A percentile compares a stretch with the other conserved stretches of the same genome.
Conservation (phyloP, 202 grass and related monocot species). For the Dendrocalamus latiflorus region DNA sequence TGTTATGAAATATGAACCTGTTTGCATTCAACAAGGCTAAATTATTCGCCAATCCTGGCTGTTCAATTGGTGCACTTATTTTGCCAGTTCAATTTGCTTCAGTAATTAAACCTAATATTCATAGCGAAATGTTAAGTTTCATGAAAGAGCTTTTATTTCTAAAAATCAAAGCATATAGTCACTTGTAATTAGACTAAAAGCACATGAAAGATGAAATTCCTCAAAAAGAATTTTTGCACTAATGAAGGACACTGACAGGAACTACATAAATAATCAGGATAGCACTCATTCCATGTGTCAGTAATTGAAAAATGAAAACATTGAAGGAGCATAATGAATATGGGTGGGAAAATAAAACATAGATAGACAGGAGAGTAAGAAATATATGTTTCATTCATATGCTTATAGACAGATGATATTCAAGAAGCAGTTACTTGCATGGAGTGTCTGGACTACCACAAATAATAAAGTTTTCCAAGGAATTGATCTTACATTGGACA, state of each 20-base stretch:
- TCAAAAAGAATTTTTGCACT: background rate
- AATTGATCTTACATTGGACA: no score
- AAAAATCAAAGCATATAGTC: background rate
- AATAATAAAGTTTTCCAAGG: no score
- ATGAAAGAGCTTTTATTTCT: background rate
- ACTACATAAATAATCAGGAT: slow-evolving; percentile 4
- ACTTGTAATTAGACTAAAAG: background rate
- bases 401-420: no score
- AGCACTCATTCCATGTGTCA: background rate
- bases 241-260: background rate
- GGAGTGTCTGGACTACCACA: no score
- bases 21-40: background rate
- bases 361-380: no score
- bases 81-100: background rate
- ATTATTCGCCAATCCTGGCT: background rate
- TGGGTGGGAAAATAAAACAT: background rate
- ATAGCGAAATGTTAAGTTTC: background rate
- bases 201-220: background rate
- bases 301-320: background rate
- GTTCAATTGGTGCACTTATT: background rate
- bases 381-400: no score
- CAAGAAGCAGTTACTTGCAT: no score
- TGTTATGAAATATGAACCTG: background rate
- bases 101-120: background rate
- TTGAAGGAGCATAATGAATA: background rate